phyloP scores from a whole-genome alignment of 2,329 filamentous ascomycete species.

The Lanzia echinophila region DNA sequence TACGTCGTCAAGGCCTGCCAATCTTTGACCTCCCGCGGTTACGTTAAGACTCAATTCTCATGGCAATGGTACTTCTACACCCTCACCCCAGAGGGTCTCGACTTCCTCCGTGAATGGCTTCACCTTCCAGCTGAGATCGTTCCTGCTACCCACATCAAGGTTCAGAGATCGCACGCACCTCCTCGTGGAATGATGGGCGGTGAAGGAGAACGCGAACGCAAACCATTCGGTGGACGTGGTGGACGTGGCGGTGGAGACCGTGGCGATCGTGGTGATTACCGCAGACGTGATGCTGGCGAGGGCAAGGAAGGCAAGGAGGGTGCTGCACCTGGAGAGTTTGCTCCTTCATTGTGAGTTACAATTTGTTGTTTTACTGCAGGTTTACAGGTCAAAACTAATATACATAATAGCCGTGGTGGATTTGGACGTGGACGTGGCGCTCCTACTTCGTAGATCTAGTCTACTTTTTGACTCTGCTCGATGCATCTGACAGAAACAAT shows the following conservation, averaged over 20 bases:
- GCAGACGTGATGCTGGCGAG: conserved; percentile 72
- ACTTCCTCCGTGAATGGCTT: conserved; percentile 99
- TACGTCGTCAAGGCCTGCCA: conserved; percentile 98
- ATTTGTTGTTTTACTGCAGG: neutral
- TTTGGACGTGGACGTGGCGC: conserved; percentile 76
- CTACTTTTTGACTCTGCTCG: conserved; percentile 29
- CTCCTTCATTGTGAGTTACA: conserved; percentile 72
- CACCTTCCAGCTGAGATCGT: conserved; percentile 99
- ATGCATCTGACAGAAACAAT: conserved; percentile 32
- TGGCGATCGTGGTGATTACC: conserved; percentile 84
- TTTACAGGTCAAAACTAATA: conserved; percentile 24
- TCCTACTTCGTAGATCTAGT: conserved; percentile 35
- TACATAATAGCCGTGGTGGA: conserved; percentile 63
- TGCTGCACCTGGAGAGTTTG: conserved; percentile 84
- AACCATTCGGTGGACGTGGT: conserved; percentile 74
- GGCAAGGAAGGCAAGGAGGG: conserved; percentile 91
- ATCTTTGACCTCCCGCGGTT: conserved; percentile 96
- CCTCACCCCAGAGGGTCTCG: conserved; percentile 97
- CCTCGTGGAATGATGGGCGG: conserved; percentile 89
- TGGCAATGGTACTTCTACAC: conserved; percentile 99
- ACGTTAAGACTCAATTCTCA: conserved; percentile 99
- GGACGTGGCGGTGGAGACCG: conserved; percentile 60
- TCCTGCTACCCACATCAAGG: conserved; percentile 99
- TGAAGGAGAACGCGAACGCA: conserved; percentile 72
- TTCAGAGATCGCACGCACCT: conserved; percentile 96